Base-by-base conservation (phyloP, 768 basidiomycete genomes). In the Kwoniella sp. region DNA sequence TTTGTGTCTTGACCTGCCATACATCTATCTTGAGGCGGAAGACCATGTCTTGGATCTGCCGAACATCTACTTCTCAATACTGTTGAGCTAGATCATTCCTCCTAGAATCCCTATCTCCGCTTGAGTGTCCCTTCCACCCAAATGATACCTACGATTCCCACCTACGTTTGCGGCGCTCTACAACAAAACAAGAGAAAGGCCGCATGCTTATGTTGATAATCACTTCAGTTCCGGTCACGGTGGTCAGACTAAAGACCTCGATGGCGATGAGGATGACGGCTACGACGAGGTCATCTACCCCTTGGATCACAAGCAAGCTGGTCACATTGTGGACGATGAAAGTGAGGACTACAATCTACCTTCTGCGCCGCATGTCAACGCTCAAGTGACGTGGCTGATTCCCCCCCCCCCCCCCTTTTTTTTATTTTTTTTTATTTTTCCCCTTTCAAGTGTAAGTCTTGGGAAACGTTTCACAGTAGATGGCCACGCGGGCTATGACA, bases 271-370 rank as follows among this genome's bases (percentile, higher is more conserved):
- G 65, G 76, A 75, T 58, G 79, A 81, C 58, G 78, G 78, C 28
- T 65, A 73, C 64, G 79, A 82, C 38, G 73, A 70, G 63, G 66
- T 78, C 38, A 93, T 98, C 65, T 96, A 93, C 75, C 95, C 95
- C 0, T 83, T 93, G 68, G 85, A 92, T 78, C 84, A 87, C 83
- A 85, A 91, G 71, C 76, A 75, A 22, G 84, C 84, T 3, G 89
- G 91, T 0, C 87, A 90, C 73, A 93, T 99, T 62, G 86, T 90
- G 8, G 95, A 99, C 73, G 93, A 97, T 80, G 91, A 93, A 73
- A 66, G 86, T 84, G 56, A 65, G 77, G n/a, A n/a, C n/a, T n/a
- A n/a, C n/a, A n/a, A n/a, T n/a, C n/a, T n/a, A n/a, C n/a, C n/a
- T n/a, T n/a, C n/a, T n/a, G n/a, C n/a, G n/a, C n/a, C n/a, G n/a